Conservation (phyloP, 768 basidiomycete genomes). For the Boletus eberwhitei region DNA sequence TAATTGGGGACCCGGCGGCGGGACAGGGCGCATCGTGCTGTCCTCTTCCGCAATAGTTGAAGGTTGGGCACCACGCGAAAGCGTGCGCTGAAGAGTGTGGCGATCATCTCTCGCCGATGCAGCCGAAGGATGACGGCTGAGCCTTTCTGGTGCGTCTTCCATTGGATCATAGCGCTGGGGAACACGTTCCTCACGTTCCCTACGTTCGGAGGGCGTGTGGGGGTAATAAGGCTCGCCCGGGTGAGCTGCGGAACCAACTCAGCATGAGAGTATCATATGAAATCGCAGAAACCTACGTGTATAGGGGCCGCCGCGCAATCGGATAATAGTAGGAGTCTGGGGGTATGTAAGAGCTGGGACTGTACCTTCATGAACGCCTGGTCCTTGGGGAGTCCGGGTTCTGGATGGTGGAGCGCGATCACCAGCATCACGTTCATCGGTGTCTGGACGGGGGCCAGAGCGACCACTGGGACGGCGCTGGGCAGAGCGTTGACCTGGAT, state of each 20-base stretch:
- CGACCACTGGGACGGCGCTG: slow-evolving; percentile 17
- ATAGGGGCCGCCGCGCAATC: slow-evolving; percentile 19
- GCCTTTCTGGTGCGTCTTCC: not conserved
- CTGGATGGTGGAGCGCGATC: slow-evolving; percentile 10
- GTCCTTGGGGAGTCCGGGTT: slow-evolving; percentile 5
- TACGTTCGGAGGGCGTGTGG: slow-evolving; percentile 8
- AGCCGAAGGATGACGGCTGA: slow-evolving; percentile 10
- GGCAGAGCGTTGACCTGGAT: not conserved
- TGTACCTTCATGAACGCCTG: slow-evolving; percentile 12
- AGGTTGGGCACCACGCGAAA: slow-evolving; percentile 17
- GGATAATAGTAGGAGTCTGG: slow-evolving; percentile 29
- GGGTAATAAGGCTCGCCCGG: slow-evolving; percentile 14
- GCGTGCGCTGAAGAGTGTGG: slow-evolving; percentile 9
- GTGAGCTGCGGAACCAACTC: slow-evolving; percentile 16
- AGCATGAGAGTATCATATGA: not conserved
- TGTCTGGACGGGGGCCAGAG: slow-evolving; percentile 4
- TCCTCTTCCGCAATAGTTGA: slow-evolving; percentile 20
- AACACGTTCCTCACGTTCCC: not conserved
- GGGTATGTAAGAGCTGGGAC: not conserved
- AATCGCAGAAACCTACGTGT: slow-evolving; percentile 14
- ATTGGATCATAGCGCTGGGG: not conserved
- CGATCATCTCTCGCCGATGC: slow-evolving; percentile 2
- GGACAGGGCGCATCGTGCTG: slow-evolving; percentile 24
- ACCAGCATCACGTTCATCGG: slow-evolving; percentile 13
- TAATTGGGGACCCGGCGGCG: slow-evolving; percentile 13